These are phyloP conservation scores for Verticillium nonalfalfae DNA, from an alignment of 2,329 filamentous ascomycete species.

Conservation along the genomic window DNA sequence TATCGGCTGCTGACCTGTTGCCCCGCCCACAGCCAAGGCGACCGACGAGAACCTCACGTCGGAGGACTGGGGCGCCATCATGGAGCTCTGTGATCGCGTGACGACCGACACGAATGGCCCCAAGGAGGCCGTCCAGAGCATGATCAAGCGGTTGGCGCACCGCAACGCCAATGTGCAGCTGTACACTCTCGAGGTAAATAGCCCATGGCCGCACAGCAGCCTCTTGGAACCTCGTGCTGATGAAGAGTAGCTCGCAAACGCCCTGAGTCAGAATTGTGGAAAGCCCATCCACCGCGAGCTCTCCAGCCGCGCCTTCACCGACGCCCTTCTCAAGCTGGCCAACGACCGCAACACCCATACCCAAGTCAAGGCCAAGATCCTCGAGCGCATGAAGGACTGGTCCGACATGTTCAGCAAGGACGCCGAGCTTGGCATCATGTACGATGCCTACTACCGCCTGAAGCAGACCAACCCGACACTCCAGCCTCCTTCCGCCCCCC, in stretches of 20 bases:
- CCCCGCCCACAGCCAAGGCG: slow-evolving; percentile 51
- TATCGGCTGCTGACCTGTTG: neutral
- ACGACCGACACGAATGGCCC: slow-evolving; percentile 49
- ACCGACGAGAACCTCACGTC: slow-evolving; percentile 97
- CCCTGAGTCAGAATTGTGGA: slow-evolving; percentile 87
- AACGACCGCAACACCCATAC: slow-evolving; percentile 93
- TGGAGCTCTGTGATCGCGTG: slow-evolving; percentile 58
- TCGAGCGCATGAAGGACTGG: slow-evolving; percentile 96
- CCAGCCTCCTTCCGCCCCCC: slow-evolving; percentile 85
- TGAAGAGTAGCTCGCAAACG: slow-evolving; percentile 66
- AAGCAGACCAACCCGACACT: slow-evolving; percentile 82
- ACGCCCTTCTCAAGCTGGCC: slow-evolving; percentile 83
- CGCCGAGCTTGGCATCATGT: slow-evolving; percentile 93
- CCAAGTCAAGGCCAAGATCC: slow-evolving; percentile 93
- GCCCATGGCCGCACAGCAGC: neutral
- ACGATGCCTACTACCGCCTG: slow-evolving; percentile 83
- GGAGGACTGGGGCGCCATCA: slow-evolving; percentile 62
- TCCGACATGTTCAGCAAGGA: slow-evolving; percentile 88
- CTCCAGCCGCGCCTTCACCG: slow-evolving; percentile 87
- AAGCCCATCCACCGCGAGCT: slow-evolving; percentile 82
- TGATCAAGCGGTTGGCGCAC: slow-evolving; percentile 89
- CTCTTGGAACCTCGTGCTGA: neutral
- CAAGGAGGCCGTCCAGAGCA: slow-evolving; percentile 79
- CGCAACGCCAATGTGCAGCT: slow-evolving; percentile 95
- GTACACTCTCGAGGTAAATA: slow-evolving; percentile 75